Base-by-base conservation (phyloP, 768 basidiomycete species). In the Steccherinum ochraceum region DNA sequence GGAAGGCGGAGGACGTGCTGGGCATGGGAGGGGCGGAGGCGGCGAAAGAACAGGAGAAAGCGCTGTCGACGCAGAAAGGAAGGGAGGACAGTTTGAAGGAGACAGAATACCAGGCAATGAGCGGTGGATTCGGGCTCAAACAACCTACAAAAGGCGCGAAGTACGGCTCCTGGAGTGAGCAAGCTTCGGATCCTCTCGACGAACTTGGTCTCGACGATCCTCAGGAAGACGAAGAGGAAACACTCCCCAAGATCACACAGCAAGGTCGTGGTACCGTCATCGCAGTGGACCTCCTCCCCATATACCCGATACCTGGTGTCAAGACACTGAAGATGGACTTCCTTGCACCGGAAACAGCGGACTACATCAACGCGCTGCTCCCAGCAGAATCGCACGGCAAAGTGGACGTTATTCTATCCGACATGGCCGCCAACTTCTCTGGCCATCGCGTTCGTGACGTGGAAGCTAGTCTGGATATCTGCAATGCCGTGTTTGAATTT, bases 361-460 rank as follows among this genome's bases (percentile, higher is more conserved):
- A 52, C 2, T 61, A 68, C 21, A 69, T 93, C 23, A 66, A 66
- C n/a, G 58, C 62, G 26, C 62, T 73, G 21, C 67, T 78, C 30
- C 49, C 64, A 21, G 56, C 55, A 20, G 69, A 71, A 50, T 61
- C 61, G 2, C 61, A 65, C 16, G 66, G 69, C 10, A 78, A 76
- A 65, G 86, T 82, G 5, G 92, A 97, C 63, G 70, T 94, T 16
- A 78, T 96, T 21, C 73, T 96, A 3, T 90, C 86, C 5, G 94
- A 96, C 61, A 93, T 97, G 86, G 89, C 93, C 16, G 82, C 83
- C 18, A 93, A 93, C 64, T 73, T 81, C 52, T 79, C 85, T 2
- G 94, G 95, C 4, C 83, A 86, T 53, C 64, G 73, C 16, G 65
- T 68, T 0, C 73, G 74, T 46, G 94, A 98, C 66, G 76, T 78